Base-by-base conservation (phyloP, 805 yeast species). In the Wickerhamiella musiphila region DNA sequence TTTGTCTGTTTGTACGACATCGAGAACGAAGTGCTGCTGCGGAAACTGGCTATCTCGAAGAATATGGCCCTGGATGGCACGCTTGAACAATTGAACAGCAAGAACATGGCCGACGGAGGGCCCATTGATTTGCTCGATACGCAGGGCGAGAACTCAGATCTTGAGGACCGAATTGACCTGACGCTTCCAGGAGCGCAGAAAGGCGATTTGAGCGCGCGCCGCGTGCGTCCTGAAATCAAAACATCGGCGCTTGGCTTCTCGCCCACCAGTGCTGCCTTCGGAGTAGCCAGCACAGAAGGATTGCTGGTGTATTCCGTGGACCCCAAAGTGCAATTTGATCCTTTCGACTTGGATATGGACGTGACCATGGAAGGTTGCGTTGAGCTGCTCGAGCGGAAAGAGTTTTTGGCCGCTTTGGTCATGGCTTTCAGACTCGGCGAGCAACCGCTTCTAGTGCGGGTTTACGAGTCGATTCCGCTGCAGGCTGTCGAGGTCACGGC, bases 391-490 rank as follows among this genome's bases (percentile, higher is more conserved):
- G 42, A 57, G 6, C 75, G 71, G 31, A 63, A 62, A 33, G 75
- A 72, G 33, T 81, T 71, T 51, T 58, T 84, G 44, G 68, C 69
- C 25, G 86, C 95, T 0, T 55, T 86, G 36, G 78, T 84, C 10
- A 83, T 90, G 95, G 70, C 95, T 1, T 83, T 90, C 65, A 66
- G 98, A 53, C 64, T 90, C 38, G 90, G 90, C 49, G 98, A 90
- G 49, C 57, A 55, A 8, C 68, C 73, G 44, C 57, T 90, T 33
- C 70, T 84, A 17, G 74, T 74, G 38, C 63, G 63, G 38, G 78
- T 79, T 0, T 79, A 73, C 50, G 94, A 82, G 50, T 46, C 65
- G 4, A 63, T 84, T 7, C 86, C 90, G 2, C 48, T 66, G n/a
- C 57, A 60, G 3, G 93, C 83, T 47, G 68, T 86, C 23, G 59